Evolutionary conservation across 352 stramenopile genomes (phyloP).

Genomic region (Blastocystis sp.): DNA sequence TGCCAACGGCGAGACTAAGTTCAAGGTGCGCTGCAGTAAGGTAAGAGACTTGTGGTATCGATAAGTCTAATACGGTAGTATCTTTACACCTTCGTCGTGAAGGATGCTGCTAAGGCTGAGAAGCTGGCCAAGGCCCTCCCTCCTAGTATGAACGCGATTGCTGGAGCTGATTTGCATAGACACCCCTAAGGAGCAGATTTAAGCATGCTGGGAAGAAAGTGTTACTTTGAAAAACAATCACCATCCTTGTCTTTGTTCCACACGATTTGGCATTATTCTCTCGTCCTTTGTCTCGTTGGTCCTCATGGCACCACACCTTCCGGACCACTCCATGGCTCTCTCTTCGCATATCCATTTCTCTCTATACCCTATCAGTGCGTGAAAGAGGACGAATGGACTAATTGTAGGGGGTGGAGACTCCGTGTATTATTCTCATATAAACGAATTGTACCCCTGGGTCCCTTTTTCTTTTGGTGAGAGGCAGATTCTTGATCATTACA

Average conservation of each 20-base stretch:
- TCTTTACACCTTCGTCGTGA: constrained; percentile 73
- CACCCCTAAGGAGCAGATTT: constrained; percentile 34
- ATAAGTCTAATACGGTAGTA: constrained; percentile 28
- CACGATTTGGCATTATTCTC: not conserved
- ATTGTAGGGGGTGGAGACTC: not conserved
- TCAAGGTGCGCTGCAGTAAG: constrained; percentile 74
- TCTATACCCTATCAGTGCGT: no score
- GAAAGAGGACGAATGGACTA: not conserved
- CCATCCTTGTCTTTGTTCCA: constrained; percentile 56
- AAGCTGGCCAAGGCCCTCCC: constrained; percentile 66
- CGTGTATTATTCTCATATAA: not conserved
- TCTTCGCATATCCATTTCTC: not conserved
- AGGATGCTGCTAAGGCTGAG: constrained; percentile 70
- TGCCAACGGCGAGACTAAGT: constrained; percentile 63
- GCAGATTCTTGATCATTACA: constrained; percentile 71
- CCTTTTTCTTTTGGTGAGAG: constrained; percentile 32
- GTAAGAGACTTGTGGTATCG: not conserved
- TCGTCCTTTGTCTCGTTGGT: not conserved
- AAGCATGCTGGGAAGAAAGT: constrained; percentile 25
- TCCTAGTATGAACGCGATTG: constrained; percentile 50
- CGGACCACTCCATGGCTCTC: not conserved
- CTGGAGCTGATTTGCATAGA: not conserved
- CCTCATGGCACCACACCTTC: not conserved
- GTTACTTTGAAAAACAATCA: constrained; percentile 69
- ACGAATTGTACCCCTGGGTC: constrained; percentile 32